Conservation (phyloP, 2,329 filamentous ascomycete genomes). For the Phyllosticta citribraziliensis region DNA sequence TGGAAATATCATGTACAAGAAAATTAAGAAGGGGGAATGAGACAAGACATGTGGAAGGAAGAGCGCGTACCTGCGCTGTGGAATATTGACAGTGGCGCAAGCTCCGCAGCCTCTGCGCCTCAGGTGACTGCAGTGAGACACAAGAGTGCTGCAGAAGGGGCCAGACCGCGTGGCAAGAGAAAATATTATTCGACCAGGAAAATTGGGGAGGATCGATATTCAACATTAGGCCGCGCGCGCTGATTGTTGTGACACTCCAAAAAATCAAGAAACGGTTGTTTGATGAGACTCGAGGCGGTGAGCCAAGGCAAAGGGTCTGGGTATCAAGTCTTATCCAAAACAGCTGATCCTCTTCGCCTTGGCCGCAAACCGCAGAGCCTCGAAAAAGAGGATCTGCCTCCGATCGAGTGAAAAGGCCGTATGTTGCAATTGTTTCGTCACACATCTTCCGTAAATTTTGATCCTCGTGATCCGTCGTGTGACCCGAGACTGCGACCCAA, state of each 20-base stretch:
- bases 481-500: constrained; percentile 36
- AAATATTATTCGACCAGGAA: background rate
- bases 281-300: background rate
- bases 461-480: constrained; percentile 36
- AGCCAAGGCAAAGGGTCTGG: background rate
- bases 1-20: background rate
- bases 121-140: background rate
- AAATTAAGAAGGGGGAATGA: background rate
- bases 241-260: background rate
- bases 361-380: background rate
- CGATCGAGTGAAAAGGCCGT: background rate
- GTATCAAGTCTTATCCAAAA: background rate
- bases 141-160: background rate
- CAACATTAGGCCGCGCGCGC: background rate
- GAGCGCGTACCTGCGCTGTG: background rate
- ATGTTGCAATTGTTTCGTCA: constrained; percentile 14
- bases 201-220: background rate
- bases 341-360: background rate
- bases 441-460: constrained; percentile 39
- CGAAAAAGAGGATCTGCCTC: background rate
- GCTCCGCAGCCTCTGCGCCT: background rate
- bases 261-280: background rate
- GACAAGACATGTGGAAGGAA: no score
- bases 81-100: background rate
- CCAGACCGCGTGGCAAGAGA: background rate